These are phyloP conservation scores for Funneliformis caledonium DNA, from an alignment of 371 early-diverging fungal genomes.

Conservation along the genomic window DNA sequence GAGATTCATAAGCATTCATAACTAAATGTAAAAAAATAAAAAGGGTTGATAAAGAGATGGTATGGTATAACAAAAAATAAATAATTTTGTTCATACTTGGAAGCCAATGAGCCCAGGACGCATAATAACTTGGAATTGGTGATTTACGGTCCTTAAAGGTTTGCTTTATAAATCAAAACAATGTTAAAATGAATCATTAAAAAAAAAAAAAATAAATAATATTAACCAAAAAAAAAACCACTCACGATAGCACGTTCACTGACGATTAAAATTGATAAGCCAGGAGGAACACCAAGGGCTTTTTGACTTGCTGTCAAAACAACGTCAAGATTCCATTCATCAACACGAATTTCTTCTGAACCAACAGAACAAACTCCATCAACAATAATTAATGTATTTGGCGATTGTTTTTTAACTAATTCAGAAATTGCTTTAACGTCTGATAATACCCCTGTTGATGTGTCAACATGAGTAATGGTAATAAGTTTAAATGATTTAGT, in stretches of 20 bases:
- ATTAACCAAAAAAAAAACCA: constrained; percentile 7
- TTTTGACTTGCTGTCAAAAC: constrained; percentile 94
- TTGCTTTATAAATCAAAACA: constrained; percentile 34
- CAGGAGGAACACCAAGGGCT: constrained; percentile 92
- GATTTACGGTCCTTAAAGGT: constrained; percentile 74
- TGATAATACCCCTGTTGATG: constrained; percentile 90
- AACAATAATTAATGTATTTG: constrained; percentile 88
- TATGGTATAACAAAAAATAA: constrained; percentile 40
- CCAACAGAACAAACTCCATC: constrained; percentile 97
- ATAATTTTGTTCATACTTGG: constrained; percentile 65
- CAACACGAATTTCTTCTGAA: constrained; percentile 90
- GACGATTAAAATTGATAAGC: constrained; percentile 83
- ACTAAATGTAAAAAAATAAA: constrained; percentile 51
- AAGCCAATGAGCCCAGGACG: constrained; percentile 85
- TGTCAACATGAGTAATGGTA: constrained; percentile 95
- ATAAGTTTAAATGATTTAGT: constrained; percentile 79
- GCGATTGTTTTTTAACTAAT: constrained; percentile 77
- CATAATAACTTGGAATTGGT: constrained; percentile 75
- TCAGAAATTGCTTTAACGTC: constrained; percentile 81
- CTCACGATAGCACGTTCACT: constrained; percentile 69
- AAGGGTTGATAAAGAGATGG: constrained; percentile 11
- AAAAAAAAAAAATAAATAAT: not conserved
- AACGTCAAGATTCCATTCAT: constrained; percentile 90
- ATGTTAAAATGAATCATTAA: not conserved
- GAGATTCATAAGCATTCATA: constrained; percentile 92